These are phyloP conservation scores for Ophiobolus disseminans DNA, from an alignment of 2,329 filamentous ascomycete genomes.

Conservation along the genomic window DNA sequence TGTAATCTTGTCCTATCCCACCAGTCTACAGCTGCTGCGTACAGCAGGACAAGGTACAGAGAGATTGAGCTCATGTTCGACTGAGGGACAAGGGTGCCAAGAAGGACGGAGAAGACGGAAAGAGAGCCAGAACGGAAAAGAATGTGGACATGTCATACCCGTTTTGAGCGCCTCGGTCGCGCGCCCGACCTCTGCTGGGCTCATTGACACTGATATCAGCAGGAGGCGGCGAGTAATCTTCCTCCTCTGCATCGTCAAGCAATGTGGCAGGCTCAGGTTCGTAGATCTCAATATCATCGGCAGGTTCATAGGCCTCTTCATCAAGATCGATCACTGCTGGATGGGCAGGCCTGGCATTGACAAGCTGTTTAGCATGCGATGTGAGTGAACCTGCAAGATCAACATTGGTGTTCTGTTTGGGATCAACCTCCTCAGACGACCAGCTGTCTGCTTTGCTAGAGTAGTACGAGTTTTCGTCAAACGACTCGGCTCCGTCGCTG, in stretches of 20 bases:
- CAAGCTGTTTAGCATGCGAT: slow-evolving; percentile 33
- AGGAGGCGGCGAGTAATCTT: slow-evolving; percentile 55
- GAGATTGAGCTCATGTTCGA: too few species aligned
- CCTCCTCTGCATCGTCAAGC: slow-evolving; percentile 48
- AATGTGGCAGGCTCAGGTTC: slow-evolving; percentile 40
- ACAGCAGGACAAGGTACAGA: too few species aligned
- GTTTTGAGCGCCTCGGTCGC: slow-evolving; percentile 25
- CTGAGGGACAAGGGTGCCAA: too few species aligned
- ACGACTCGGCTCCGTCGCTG: slow-evolving; percentile 76
- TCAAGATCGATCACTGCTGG: slow-evolving; percentile 46
- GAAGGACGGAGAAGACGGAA: slow-evolving; percentile 11
- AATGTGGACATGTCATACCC: slow-evolving; percentile 35
- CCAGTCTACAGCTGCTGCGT: too few species aligned
- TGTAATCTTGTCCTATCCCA: too few species aligned
- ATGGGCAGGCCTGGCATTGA: slow-evolving; percentile 23
- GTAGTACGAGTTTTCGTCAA: slow-evolving; percentile 95
- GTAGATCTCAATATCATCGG: slow-evolving; percentile 50
- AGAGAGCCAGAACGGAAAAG: neutral
- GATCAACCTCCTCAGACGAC: slow-evolving; percentile 57
- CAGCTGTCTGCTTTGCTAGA: slow-evolving; percentile 89
- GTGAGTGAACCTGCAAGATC: slow-evolving; percentile 39
- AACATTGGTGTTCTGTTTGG: slow-evolving; percentile 37
- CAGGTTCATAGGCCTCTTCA: slow-evolving; percentile 48
- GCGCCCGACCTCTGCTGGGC: slow-evolving; percentile 32
- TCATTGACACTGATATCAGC: slow-evolving; percentile 46